A percentile compares a stretch with the other conserved stretches of the same genome.
These are phyloP conservation scores for Soucietia sequanensis DNA, from an alignment of 805 yeast species.

Conservation along the genomic window DNA sequence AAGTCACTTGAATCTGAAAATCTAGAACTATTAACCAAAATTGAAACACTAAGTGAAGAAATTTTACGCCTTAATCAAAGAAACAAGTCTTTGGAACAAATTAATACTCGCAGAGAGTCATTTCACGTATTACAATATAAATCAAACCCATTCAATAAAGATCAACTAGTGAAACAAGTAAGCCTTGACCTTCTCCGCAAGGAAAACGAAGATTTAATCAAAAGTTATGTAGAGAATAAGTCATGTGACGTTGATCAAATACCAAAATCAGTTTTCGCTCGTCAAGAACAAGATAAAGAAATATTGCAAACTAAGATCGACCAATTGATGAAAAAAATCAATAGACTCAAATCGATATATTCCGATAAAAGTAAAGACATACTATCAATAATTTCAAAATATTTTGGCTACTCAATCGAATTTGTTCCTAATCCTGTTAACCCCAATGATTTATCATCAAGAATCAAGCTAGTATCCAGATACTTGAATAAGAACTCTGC, in stretches of 20 bases:
- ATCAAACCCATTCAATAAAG: slow-evolving; percentile 60
- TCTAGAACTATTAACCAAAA: slow-evolving; percentile 31
- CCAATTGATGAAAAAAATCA: slow-evolving; percentile 49
- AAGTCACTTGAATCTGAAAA: slow-evolving; percentile 40
- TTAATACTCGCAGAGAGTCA: slow-evolving; percentile 18
- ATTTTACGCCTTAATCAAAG: slow-evolving; percentile 36
- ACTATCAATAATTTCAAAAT: slow-evolving; percentile 60
- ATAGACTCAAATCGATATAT: slow-evolving; percentile 56
- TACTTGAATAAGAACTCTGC: slow-evolving; percentile 25
- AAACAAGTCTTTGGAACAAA: slow-evolving; percentile 19
- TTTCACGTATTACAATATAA: slow-evolving; percentile 59
- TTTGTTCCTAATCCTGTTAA: slow-evolving; percentile 48
- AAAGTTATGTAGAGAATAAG: slow-evolving; percentile 16
- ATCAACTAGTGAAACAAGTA: slow-evolving; percentile 58
- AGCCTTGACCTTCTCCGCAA: slow-evolving; percentile 48
- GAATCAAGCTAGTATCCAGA: slow-evolving; percentile 54
- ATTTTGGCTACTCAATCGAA: slow-evolving; percentile 74
- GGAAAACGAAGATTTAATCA: slow-evolving; percentile 60
- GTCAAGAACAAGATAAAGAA: slow-evolving; percentile 54
- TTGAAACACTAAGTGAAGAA: slow-evolving; percentile 36
- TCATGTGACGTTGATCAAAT: slow-evolving; percentile 29
- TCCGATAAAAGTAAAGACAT: slow-evolving; percentile 69
- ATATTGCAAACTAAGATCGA: slow-evolving; percentile 47
- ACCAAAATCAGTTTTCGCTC: slow-evolving; percentile 63
- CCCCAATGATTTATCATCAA: slow-evolving; percentile 48